phyloP scores from a whole-genome alignment of 2,329 filamentous ascomycete species.

The Pseudogymnoascus sp. region DNA sequence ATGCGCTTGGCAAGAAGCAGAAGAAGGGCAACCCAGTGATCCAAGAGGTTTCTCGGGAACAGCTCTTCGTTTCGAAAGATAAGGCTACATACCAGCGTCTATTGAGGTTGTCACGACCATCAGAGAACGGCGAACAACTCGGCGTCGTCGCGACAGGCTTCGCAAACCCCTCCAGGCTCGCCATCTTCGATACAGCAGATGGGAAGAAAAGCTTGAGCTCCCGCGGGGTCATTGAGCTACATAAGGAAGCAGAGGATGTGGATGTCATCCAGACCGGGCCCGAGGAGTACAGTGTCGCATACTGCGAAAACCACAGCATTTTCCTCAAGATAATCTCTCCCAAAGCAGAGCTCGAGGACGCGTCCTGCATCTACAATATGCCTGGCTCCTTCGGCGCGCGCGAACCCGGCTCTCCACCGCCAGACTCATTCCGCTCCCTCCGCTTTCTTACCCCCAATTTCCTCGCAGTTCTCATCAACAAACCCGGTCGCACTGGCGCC shows the following conservation, averaged over 20 bases:
- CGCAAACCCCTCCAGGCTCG: conserved; percentile 67
- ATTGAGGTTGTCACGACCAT: conserved; percentile 45
- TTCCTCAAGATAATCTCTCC: conserved; percentile 40
- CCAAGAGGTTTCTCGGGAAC: conserved; percentile 43
- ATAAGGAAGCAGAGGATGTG: conserved; percentile 57
- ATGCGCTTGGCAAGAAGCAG: conserved; percentile 45
- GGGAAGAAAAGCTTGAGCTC: conserved; percentile 42
- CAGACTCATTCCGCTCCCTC: conserved; percentile 49
- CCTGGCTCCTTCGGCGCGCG: conserved; percentile 30
- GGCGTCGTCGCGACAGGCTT: conserved; percentile 74
- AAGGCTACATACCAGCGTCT: conserved; percentile 53
- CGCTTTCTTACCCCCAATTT: conserved; percentile 53
- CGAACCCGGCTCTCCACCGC: conserved; percentile 34
- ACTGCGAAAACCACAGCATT: conserved; percentile 70
- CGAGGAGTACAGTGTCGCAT: conserved; percentile 63
- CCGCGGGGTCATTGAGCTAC: conserved; percentile 44
- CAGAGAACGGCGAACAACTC: conserved; percentile 50
- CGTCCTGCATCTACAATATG: conserved; percentile 49
- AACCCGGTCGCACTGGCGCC: conserved; percentile 50
- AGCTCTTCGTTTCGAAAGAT: conserved; percentile 44
- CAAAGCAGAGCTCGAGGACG: conserved; percentile 38
- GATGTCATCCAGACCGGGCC: conserved; percentile 59
- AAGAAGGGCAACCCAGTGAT: conserved; percentile 33
- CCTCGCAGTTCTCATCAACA: conserved; percentile 49
- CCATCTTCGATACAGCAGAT: conserved; percentile 64